Evolutionary conservation across 345 rosid species (phyloP).

Genomic region (Isatis tinctoria): DNA sequence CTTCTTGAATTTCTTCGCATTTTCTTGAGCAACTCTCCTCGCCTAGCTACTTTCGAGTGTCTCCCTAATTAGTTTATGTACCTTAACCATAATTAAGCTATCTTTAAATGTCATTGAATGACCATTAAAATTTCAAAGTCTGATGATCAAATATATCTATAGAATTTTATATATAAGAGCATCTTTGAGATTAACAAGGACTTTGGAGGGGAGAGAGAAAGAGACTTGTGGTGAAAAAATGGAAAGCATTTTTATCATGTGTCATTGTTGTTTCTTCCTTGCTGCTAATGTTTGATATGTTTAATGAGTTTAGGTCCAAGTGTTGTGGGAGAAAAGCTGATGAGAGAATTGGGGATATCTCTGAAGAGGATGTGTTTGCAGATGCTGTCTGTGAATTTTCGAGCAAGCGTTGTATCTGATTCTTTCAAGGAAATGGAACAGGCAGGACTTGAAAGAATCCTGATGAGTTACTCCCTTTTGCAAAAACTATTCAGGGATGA

Average conservation of each 20-base stretch:
- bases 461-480: constrained; percentile 35
- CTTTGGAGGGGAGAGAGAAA: neutral
- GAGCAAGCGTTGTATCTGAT: constrained; percentile 2
- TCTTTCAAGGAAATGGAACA: constrained; percentile 29
- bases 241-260: neutral
- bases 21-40: no score
- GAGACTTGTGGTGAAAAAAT: neutral
- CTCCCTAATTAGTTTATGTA: no score
- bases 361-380: constrained; percentile 55
- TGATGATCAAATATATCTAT: no score
- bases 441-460: constrained; percentile 3
- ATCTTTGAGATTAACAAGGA: constrained; percentile 15
- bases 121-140: no score
- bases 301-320: constrained; percentile 38
- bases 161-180: neutral
- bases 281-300: constrained; percentile 1
- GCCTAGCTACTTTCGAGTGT: no score
- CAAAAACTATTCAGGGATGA: neutral
- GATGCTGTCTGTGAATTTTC: constrained; percentile 68
- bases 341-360: constrained; percentile 35
- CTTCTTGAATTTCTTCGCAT: no score
- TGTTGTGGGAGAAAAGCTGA: constrained; percentile 28
- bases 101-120: no score
- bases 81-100: no score
- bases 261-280: neutral